Percentiles rank a stretch among this genome's conserved stretches.
These are phyloP conservation scores for Hansenula lynferdii DNA, from an alignment of 1,139 yeast genomes.

Conservation along the genomic window DNA sequence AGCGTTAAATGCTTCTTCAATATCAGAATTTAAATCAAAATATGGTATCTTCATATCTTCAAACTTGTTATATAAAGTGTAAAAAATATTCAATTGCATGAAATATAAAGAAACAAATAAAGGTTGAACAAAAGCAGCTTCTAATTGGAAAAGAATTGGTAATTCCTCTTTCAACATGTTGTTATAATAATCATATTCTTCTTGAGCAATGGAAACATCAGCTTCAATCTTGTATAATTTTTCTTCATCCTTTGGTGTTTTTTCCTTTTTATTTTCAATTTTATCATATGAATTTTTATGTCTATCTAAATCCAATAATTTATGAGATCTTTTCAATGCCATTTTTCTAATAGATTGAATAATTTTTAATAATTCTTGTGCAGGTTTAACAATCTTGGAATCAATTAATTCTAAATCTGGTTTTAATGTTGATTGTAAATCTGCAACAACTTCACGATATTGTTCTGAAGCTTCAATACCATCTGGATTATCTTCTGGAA, in stretches of 20 bases:
- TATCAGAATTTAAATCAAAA: slow-evolving; percentile 80
- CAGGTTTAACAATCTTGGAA: slow-evolving; percentile 83
- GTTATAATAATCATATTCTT: slow-evolving; percentile 93
- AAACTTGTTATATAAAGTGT: slow-evolving; percentile 85
- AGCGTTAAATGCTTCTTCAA: slow-evolving; percentile 67
- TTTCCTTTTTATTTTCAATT: slow-evolving; percentile 77
- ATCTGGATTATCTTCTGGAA: slow-evolving; percentile 92
- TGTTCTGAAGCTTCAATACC: slow-evolving; percentile 94
- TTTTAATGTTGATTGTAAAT: slow-evolving; percentile 76
- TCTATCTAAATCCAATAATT: slow-evolving; percentile 91
- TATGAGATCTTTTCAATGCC: slow-evolving; percentile 94
- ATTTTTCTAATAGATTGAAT: slow-evolving; percentile 82
- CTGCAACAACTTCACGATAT: slow-evolving; percentile 82
- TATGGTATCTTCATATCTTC: slow-evolving; percentile 96
- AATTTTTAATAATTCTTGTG: slow-evolving; percentile 81
- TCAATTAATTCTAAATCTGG: slow-evolving; percentile 95
- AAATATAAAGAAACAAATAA: slow-evolving; percentile 89
- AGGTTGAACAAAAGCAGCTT: slow-evolving; percentile 89
- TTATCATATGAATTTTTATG: slow-evolving; percentile 65
- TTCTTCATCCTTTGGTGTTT: slow-evolving; percentile 86
- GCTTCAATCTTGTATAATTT: slow-evolving; percentile 84
- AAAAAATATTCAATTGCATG: slow-evolving; percentile 96
- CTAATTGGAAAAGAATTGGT: slow-evolving; percentile 81
- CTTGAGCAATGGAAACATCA: slow-evolving; percentile 85
- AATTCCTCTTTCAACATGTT: slow-evolving; percentile 88